Evolutionary conservation across 805 yeast species (phyloP), one percentile per base, ranked within the genome.

Genomic region (Kazachstania martiniae): DNA sequence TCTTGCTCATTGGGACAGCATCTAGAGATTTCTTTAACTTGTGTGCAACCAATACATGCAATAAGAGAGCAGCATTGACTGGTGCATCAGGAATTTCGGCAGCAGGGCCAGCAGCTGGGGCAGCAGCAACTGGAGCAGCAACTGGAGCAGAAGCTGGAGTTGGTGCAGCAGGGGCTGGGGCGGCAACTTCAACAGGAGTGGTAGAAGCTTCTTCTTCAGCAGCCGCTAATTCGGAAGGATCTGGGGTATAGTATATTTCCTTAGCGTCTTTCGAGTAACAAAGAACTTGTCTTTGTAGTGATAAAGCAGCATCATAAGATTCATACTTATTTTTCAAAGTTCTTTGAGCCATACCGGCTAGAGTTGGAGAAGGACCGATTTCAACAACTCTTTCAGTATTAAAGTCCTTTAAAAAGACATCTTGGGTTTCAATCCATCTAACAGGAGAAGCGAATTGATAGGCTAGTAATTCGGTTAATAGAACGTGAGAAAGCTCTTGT

Each of bases 341-440:
- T 67, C 97, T 79, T 47, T 83, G 75, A 43, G 98, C 97, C 99
- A 91, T 91, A 46, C 97, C 97, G 25, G 96, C 91, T 58, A 91
- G 71, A 27, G 98, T 91, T 39, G 99, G 97, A 30, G 97, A 86
- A 40, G 99, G 99, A 35, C 99, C 99, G 43, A 91, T 84, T 63
- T 91, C 99, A 45, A 91, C 95, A 40, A 91, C 89, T 56, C 98
- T 75, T 66, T 93, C 98, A 40, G 96, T 81, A 63, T 89, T 86
- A 73, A 75, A 80, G 49, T 86, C 91, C 59, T 83, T 82, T 58
- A 91, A 73, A 58, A 91, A 82, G 37, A 91, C 97, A 66, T 91
- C 98, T 65, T 91, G 99, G 41, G 98, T 91, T 61, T 93, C 98
- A 60, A 93, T 91, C 97, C 99, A 91, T 72, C 97, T 78, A 44